Evolutionary conservation across 768 basidiomycete species (phyloP).

Genomic region (Cystofilobasidium ferigula): DNA sequence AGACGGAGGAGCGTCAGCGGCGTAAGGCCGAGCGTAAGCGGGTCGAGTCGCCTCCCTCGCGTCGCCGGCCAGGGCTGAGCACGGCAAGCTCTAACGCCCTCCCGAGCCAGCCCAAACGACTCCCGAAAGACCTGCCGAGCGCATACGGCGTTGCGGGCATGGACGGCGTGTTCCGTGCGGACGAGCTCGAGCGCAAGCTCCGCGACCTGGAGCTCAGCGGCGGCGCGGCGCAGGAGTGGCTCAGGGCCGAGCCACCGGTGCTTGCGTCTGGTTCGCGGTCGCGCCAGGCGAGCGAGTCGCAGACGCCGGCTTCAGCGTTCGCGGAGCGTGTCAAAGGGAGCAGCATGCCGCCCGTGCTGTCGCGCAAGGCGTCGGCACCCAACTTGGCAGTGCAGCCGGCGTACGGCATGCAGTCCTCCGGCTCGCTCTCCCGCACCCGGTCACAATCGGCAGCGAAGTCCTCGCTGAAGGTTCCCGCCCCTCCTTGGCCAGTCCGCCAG

Average conservation of each 20-base stretch:
- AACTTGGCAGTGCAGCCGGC: neutral
- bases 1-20: neutral
- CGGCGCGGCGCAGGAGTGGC: no score
- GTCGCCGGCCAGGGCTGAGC: neutral
- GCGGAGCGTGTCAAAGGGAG: neutral
- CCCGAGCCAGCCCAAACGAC: neutral
- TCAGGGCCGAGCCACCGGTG: no score
- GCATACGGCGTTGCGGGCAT: conserved; percentile 10
- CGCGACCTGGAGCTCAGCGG: neutral
- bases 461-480: neutral
- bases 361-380: neutral
- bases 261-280: no score
- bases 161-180: conserved; percentile 20
- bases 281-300: neutral
- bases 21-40: conserved; percentile 5
- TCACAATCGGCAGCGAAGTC: neutral
- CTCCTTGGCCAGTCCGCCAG: neutral
- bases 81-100: neutral
- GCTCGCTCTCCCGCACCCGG: neutral
- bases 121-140: conserved; percentile 15
- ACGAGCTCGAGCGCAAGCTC: conserved; percentile 22
- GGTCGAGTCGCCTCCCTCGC: neutral
- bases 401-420: neutral
- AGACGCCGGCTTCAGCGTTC: neutral
- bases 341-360: neutral